Evolutionary conservation across 2,329 filamentous ascomycete species (phyloP).

Genomic region (Venturia effusa): DNA sequence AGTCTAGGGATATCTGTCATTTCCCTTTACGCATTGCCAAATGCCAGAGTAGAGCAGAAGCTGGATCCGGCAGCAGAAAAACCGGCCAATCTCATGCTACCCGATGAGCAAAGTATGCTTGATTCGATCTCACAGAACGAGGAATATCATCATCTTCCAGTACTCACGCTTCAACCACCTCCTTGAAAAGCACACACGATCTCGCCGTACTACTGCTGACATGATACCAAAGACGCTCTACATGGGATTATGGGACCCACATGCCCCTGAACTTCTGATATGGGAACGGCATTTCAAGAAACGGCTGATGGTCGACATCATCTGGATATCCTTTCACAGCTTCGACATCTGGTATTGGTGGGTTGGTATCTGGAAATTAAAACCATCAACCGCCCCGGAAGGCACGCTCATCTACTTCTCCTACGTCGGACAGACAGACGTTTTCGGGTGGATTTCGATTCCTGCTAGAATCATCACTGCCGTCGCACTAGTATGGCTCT

Average conservation of each 20-base stretch:
- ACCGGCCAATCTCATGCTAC: too few species aligned
- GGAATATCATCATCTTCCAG: too few species aligned
- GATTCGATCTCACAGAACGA: background rate
- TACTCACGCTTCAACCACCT: background rate
- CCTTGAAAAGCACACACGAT: background rate
- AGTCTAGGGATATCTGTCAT: too few species aligned
- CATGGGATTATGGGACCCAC: constrained; percentile 8
- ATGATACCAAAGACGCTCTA: background rate
- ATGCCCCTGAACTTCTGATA: constrained; percentile 1
- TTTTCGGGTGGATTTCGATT: constrained; percentile 4
- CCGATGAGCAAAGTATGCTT: background rate
- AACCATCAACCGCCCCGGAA: constrained; percentile 1
- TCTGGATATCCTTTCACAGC: constrained; percentile 9
- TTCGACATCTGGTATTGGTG: constrained; percentile 13
- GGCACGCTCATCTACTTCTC: constrained; percentile 10
- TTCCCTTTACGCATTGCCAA: background rate
- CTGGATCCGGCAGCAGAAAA: too few species aligned
- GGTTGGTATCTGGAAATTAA: constrained; percentile 9
- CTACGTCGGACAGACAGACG: background rate
- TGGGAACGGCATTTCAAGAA: constrained; percentile 10
- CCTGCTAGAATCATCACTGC: constrained; percentile 5
- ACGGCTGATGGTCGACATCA: constrained; percentile 2
- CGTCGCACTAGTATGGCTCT: background rate
- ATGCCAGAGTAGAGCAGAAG: too few species aligned
- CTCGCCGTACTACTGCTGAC: background rate